These are phyloP conservation scores for Fusarium concolor DNA, from an alignment of 2,329 filamentous ascomycete genomes.

Conservation along the genomic window DNA sequence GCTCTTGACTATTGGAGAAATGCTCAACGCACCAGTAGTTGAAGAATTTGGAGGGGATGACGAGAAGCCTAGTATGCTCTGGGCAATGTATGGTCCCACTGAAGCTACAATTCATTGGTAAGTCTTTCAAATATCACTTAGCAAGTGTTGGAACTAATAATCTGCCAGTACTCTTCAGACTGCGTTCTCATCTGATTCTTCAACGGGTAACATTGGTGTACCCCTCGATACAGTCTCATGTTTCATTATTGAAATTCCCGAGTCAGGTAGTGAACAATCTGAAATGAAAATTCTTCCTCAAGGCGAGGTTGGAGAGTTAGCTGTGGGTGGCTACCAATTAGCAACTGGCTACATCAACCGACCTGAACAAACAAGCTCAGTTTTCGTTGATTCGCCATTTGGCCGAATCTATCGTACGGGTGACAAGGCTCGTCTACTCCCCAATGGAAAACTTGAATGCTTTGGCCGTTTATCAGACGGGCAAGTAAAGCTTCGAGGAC, in stretches of 20 bases:
- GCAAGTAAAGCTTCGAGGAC: conserved; percentile 88
- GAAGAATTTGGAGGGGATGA: conserved; percentile 78
- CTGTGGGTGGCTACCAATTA: conserved; percentile 82
- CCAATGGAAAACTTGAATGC: conserved; percentile 81
- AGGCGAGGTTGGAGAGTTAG: conserved; percentile 82
- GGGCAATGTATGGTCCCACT: conserved; percentile 95
- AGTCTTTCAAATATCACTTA: conserved; percentile 30
- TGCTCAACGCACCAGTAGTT: conserved; percentile 83
- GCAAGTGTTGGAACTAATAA: conserved; percentile 2
- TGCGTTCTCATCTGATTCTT: conserved; percentile 65
- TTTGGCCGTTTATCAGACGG: conserved; percentile 82
- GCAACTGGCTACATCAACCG: conserved; percentile 86
- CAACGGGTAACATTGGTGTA: conserved; percentile 77
- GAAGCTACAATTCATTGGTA: conserved; percentile 90
- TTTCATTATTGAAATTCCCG: conserved; percentile 70
- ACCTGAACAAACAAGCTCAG: conserved; percentile 76
- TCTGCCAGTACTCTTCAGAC: conserved; percentile 73
- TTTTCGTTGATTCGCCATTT: conserved; percentile 76
- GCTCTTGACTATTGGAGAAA: conserved; percentile 90
- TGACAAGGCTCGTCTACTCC: conserved; percentile 78
- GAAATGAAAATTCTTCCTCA: conserved; percentile 67
- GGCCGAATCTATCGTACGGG: conserved; percentile 86
- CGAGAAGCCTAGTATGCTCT: conserved; percentile 72
- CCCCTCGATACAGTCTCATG: conserved; percentile 85
- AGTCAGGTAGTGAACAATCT: conserved; percentile 27